Evolutionary conservation across 805 yeast species (phyloP).

Genomic region (Scheffersomyces amazonensis): DNA sequence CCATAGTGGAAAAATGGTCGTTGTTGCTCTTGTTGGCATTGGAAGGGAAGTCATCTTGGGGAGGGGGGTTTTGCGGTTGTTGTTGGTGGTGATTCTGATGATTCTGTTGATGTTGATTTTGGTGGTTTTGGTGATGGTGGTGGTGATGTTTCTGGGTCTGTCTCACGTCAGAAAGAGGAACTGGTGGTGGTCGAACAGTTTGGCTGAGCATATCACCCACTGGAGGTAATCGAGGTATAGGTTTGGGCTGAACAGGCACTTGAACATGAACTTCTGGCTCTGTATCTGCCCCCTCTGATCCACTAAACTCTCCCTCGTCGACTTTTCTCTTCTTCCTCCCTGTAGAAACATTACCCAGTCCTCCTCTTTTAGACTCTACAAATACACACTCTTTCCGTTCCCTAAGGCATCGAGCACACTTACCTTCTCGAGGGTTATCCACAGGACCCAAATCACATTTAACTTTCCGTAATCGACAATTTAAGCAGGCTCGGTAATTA

Average conservation of each 20-base stretch:
- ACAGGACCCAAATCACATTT: slow-evolving; percentile 83
- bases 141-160: neutral
- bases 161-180: neutral
- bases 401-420: slow-evolving; percentile 81
- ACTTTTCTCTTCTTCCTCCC: slow-evolving; percentile 49
- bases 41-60: neutral
- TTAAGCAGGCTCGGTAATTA: slow-evolving; percentile 79
- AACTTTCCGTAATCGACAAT: slow-evolving; percentile 80
- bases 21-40: neutral
- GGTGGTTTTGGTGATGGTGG: neutral
- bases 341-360: slow-evolving; percentile 27
- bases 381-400: slow-evolving; percentile 81
- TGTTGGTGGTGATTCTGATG: neutral
- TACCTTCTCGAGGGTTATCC: slow-evolving; percentile 70
- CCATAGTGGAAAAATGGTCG: slow-evolving; percentile 39
- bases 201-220: neutral
- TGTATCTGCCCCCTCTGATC: too few relatives aligned
- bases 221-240: neutral
- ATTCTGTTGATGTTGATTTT: too few relatives aligned
- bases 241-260: neutral
- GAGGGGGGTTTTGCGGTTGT: neutral
- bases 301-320: slow-evolving; percentile 11
- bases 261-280: neutral
- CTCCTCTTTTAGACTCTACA: slow-evolving; percentile 38
- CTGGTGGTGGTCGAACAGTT: neutral